Percentiles rank a stretch among this genome's conserved stretches.
Conservation (phyloP, 768 basidiomycete species). For the Udeniomyces megalosporus region DNA sequence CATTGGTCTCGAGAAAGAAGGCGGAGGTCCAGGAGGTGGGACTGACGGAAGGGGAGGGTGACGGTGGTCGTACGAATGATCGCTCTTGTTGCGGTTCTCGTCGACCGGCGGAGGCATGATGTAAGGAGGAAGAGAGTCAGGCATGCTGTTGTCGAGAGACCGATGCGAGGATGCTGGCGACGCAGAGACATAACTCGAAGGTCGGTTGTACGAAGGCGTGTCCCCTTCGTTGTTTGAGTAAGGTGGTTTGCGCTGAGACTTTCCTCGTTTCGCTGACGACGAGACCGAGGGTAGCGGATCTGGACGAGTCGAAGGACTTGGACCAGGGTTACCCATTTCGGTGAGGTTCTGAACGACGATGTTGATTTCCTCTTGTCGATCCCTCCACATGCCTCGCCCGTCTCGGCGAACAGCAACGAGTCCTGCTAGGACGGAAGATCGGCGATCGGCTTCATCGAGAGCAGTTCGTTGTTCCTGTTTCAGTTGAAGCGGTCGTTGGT, state of each 20-base stretch:
- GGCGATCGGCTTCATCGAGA: conserved; percentile 10
- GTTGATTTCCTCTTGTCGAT: conserved; percentile 9
- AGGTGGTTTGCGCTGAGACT: too few species aligned
- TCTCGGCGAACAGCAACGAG: conserved; percentile 4
- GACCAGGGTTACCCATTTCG: not conserved
- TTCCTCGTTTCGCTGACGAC: too few species aligned
- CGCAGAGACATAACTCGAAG: not conserved
- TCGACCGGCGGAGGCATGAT: not conserved
- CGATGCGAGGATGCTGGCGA: not conserved
- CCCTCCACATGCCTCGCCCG: conserved; percentile 5
- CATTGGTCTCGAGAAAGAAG: too few species aligned
- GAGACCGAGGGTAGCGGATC: not conserved
- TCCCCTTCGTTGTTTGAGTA: too few species aligned
- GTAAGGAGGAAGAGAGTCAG: not conserved
- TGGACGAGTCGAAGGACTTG: not conserved
- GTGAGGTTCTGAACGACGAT: conserved; percentile 9
- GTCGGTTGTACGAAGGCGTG: too few species aligned
- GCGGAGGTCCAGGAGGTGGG: too few species aligned
- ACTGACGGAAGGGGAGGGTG: too few species aligned
- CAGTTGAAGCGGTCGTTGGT: too few species aligned
- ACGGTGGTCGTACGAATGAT: too few species aligned
- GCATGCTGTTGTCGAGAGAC: not conserved
- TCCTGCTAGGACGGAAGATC: conserved; percentile 6
- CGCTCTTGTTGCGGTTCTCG: too few species aligned
- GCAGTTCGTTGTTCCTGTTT: conserved; percentile 1